phyloP scores from a whole-genome alignment of 2,329 filamentous ascomycete species.

The Cladophialophora carrionii region DNA sequence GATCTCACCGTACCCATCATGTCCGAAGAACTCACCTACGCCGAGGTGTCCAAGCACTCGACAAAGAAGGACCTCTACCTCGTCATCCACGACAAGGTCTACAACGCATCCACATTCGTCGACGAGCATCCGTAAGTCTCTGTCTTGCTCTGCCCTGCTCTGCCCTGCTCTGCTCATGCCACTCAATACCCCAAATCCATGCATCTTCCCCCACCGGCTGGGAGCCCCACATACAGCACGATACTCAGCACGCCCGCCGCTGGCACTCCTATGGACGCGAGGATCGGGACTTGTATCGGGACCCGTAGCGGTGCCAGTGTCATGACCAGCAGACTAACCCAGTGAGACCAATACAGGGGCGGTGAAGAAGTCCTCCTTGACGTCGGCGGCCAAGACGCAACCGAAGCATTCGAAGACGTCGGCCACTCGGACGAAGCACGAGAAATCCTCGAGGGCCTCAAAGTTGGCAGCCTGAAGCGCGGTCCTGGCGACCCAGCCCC shows the following conservation, averaged over 20 bases:
- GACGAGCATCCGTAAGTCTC: conserved; percentile 87
- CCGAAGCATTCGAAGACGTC: conserved; percentile 98
- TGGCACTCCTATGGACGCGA: not conserved
- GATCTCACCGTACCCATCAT: conserved; percentile 45
- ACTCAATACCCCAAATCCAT: conserved; percentile 15
- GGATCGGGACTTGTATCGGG: not conserved
- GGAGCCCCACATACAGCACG: conserved; percentile 30
- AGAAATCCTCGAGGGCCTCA: conserved; percentile 80
- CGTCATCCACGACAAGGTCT: conserved; percentile 95
- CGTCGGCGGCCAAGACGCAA: conserved; percentile 91
- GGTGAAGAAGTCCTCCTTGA: conserved; percentile 98
- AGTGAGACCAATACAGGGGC: conserved; percentile 62
- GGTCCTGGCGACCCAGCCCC: conserved; percentile 80
- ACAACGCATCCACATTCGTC: conserved; percentile 84
- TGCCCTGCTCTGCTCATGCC: not conserved
- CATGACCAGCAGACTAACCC: not conserved
- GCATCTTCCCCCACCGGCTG: conserved; percentile 19
- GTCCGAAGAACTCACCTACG: conserved; percentile 69
- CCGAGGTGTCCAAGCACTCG: conserved; percentile 82
- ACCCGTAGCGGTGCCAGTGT: not conserved
- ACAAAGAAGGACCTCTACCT: conserved; percentile 90
- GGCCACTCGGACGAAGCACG: conserved; percentile 98
- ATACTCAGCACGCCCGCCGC: conserved; percentile 12
- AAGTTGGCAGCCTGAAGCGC: conserved; percentile 78
- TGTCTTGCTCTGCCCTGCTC: not conserved